These are phyloP conservation scores for Colletotrichum shisoi DNA, from an alignment of 2,329 filamentous ascomycete genomes.

Conservation along the genomic window DNA sequence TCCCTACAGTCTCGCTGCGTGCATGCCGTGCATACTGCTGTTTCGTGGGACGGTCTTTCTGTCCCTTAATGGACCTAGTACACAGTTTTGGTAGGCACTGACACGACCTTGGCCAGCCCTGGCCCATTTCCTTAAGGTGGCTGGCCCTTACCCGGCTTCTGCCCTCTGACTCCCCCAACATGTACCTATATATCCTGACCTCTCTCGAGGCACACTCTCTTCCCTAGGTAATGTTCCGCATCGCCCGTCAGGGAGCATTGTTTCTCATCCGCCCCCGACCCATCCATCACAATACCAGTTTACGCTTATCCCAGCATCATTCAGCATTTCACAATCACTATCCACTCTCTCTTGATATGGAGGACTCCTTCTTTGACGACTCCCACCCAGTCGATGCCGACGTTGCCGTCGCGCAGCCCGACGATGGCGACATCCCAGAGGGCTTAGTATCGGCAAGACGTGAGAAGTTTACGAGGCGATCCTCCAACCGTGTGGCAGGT, in stretches of 20 bases:
- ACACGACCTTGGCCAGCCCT: background rate
- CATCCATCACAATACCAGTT: constrained; percentile 23
- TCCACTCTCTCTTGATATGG: constrained; percentile 41
- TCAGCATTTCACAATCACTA: constrained; percentile 23
- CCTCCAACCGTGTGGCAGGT: background rate
- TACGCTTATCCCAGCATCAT: constrained; percentile 23
- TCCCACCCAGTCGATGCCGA: constrained; percentile 33
- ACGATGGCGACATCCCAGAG: constrained; percentile 43
- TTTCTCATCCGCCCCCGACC: constrained; percentile 16
- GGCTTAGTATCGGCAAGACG: constrained; percentile 49
- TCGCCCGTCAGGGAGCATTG: constrained; percentile 17
- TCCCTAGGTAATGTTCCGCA: constrained; percentile 30
- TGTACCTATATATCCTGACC: constrained; percentile 29
- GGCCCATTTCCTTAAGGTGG: constrained; percentile 2
- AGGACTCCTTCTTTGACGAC: constrained; percentile 34
- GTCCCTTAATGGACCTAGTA: background rate
- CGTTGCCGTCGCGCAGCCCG: constrained; percentile 25
- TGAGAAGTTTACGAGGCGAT: constrained; percentile 42
- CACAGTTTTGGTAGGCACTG: background rate
- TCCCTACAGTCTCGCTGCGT: background rate
- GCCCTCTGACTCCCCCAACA: background rate
- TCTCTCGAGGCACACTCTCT: constrained; percentile 31
- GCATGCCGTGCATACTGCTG: constrained; percentile 19
- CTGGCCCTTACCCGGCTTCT: constrained; percentile 11
- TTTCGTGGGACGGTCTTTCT: constrained; percentile 22